Evolutionary conservation across 164 flowering plant genomes (phyloP).

Genomic region (Stephania japonica): DNA sequence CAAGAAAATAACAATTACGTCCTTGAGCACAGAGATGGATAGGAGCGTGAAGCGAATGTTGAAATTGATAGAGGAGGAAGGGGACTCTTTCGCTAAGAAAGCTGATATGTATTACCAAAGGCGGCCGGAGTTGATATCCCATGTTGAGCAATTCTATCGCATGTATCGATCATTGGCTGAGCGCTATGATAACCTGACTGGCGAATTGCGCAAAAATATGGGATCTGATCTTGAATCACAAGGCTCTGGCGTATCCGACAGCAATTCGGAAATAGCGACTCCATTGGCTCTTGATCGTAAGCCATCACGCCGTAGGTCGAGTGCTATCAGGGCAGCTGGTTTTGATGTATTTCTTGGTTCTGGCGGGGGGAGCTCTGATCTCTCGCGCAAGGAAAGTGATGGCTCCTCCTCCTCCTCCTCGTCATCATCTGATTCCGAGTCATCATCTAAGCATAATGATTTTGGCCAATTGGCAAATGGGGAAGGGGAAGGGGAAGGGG

Average conservation of each 20-base stretch:
- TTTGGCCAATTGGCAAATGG: conserved; percentile 24
- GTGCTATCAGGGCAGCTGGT: conserved; percentile 69
- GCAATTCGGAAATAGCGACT: conserved; percentile 40
- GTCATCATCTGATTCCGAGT: conserved; percentile 38
- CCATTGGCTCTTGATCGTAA: conserved; percentile 34
- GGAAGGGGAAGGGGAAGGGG: conserved; percentile 35
- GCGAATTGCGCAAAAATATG: conserved; percentile 58
- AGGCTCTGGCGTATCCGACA: conserved; percentile 53
- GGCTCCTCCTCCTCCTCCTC: conserved; percentile 30
- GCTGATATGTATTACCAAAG: conserved; percentile 89
- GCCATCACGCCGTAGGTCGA: conserved; percentile 29
- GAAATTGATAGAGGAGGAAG: conserved; percentile 89
- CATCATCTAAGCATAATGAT: conserved; percentile 48
- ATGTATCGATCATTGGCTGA: conserved; percentile 85
- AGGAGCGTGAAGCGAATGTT: conserved; percentile 66
- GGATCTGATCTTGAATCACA: conserved; percentile 65
- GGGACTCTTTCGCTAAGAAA: conserved; percentile 81
- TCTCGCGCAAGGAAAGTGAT: conserved; percentile 42
- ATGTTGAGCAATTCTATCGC: conserved; percentile 77
- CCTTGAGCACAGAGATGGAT: conserved; percentile 69
- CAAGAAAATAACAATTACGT: conserved; percentile 23
- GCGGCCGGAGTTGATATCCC: conserved; percentile 70
- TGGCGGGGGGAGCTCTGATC: conserved; percentile 45
- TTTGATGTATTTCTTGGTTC: conserved; percentile 74
- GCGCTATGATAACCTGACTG: conserved; percentile 81